Evolutionary conservation across 768 basidiomycete species (phyloP).

Genomic region (Suillus discolor): DNA sequence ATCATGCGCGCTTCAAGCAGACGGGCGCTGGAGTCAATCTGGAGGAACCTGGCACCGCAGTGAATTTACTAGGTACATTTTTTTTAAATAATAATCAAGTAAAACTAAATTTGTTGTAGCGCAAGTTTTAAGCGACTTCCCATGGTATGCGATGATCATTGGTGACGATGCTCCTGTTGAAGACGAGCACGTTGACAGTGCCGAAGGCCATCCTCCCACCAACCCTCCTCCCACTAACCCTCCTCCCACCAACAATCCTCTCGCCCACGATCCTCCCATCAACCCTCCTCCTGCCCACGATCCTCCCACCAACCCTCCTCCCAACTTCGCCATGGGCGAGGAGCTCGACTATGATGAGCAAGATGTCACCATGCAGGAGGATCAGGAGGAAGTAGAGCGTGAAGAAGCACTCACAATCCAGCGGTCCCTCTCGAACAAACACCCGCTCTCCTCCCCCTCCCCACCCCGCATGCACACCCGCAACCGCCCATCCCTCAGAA

Average conservation of each 20-base stretch:
- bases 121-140: neutral
- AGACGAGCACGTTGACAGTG: too few species aligned
- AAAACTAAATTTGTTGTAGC: neutral
- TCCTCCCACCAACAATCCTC: too few species aligned
- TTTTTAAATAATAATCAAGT: too few species aligned
- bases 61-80: neutral
- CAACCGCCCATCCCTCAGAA: neutral
- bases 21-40: neutral
- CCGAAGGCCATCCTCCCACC: too few species aligned
- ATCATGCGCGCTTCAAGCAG: neutral
- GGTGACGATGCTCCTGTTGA: neutral
- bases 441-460: neutral
- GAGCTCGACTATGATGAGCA: too few species aligned
- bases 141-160: neutral
- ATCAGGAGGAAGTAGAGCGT: neutral
- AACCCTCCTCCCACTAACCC: too few species aligned
- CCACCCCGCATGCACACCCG: neutral
- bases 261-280: too few species aligned
- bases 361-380: neutral
- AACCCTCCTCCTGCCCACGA: too few species aligned
- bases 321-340: neutral
- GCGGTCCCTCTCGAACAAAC: neutral
- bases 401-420: neutral
- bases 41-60: neutral
- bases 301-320: too few species aligned